These are phyloP conservation scores for Salisapilia sapeloensis DNA, from an alignment of 352 stramenopile species.

Conservation along the genomic window DNA sequence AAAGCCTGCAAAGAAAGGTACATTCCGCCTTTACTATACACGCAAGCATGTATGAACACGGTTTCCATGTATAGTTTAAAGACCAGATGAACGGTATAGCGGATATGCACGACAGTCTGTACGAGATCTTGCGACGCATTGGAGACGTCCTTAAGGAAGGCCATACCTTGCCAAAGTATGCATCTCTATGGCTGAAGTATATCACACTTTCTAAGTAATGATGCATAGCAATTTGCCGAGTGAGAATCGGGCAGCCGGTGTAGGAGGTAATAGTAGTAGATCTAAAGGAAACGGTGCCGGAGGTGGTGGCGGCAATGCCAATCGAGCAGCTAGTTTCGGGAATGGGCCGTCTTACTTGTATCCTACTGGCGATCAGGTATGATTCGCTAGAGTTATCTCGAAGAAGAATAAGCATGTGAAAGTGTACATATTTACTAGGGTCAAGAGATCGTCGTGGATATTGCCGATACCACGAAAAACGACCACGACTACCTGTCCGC, in stretches of 20 bases:
- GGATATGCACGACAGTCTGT: conserved; percentile 70
- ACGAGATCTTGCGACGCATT: conserved; percentile 68
- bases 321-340: conserved; percentile 22
- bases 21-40: conserved; percentile 1
- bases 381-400: not conserved
- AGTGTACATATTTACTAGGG: conserved; percentile 8
- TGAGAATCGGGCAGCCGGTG: conserved; percentile 63
- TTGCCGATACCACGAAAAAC: conserved; percentile 46
- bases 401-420: not conserved
- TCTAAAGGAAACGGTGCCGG: conserved; percentile 9
- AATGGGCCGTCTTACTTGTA: conserved; percentile 77
- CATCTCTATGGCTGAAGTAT: too few relatives aligned
- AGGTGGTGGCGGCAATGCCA: conserved; percentile 17
- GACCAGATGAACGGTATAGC: conserved; percentile 81
- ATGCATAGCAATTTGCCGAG: conserved; percentile 52
- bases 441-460: conserved; percentile 79
- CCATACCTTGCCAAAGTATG: conserved; percentile 38
- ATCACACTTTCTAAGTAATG: not conserved
- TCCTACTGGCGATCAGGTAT: conserved; percentile 45
- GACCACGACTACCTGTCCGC: conserved; percentile 74
- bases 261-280: conserved; percentile 51
- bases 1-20: conserved; percentile 65
- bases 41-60: too few relatives aligned
- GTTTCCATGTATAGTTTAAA: conserved; percentile 33
- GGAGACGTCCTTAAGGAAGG: conserved; percentile 68